These are phyloP conservation scores for Cladosporium sp. DNA, from an alignment of 2,329 filamentous ascomycete genomes.

Conservation along the genomic window DNA sequence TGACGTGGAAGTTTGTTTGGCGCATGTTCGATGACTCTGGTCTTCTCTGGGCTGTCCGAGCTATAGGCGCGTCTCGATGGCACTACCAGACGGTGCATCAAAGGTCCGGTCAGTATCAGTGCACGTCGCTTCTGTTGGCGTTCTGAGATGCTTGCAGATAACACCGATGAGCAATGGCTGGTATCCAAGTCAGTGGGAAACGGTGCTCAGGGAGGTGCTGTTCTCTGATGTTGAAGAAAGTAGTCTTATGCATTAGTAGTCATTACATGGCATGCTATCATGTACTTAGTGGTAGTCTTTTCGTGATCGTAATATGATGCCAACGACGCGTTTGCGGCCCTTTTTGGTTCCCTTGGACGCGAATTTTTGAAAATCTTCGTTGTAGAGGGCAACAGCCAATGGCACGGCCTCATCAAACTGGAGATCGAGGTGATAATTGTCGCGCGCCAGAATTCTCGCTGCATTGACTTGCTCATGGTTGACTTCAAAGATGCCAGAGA, in stretches of 20 bases:
- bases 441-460: slow-evolving; percentile 73
- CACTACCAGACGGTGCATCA: too few species aligned
- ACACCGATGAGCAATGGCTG: too few species aligned
- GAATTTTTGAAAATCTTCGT: slow-evolving; percentile 69
- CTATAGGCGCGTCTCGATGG: too few species aligned
- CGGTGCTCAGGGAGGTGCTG: too few species aligned
- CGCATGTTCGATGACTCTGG: too few species aligned
- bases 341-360: background rate
- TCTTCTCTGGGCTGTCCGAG: too few species aligned
- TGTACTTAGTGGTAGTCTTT: background rate
- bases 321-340: background rate
- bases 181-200: too few species aligned
- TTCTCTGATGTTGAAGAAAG: background rate
- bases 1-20: too few species aligned
- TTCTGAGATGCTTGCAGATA: too few species aligned
- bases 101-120: too few species aligned
- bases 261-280: background rate
- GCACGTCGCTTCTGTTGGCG: too few species aligned
- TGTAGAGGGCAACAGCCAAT: slow-evolving; percentile 74
- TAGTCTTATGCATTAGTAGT: background rate
- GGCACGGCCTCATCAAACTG: slow-evolving; percentile 83
- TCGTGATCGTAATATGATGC: background rate
- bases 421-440: slow-evolving; percentile 85
- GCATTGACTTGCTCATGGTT: slow-evolving; percentile 75
- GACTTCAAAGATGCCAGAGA: slow-evolving; percentile 68